Evolutionary conservation across 768 basidiomycete species (phyloP), one percentile per base, ranked within the genome.

Genomic region (Leccinum sublutescens): DNA sequence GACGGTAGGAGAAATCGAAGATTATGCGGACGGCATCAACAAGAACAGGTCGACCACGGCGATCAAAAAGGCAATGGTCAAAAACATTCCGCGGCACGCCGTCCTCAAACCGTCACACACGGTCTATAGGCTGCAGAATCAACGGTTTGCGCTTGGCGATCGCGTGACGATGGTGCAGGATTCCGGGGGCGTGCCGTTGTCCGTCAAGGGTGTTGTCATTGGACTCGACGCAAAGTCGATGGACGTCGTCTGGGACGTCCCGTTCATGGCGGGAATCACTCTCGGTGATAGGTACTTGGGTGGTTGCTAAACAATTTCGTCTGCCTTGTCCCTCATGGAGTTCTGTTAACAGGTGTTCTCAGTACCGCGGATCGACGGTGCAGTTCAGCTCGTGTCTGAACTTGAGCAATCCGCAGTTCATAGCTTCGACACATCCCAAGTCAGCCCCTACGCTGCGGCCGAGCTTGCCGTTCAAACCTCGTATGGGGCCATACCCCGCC

Each of bases 111-210:
- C 97, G 9, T 77, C 87, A 1, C 95, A 98, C 75, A 87, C 94
- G 2, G 80, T 88, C 6, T 94, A 93, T 68, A 88, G 95, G 23
- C 79, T 98, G 8, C 93, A 95, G 69, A 89, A 91, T 56, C 97
- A 98, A 72, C 77, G 75, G 12, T 99, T 98, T 69, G 77, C 80
- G 0, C 80, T 98, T 6, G 96, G 96, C 12, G 96, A 99, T 73
- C 83, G 97, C 11, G 95, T 98, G 38, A 90, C 89, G 17, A 97
- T 96, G 91, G 94, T 98, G 1, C 89, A 92, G 65, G 97, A 98
- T 69, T 88, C 95, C 0, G 95, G 95, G 29, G 86, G 89, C 34
- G 95, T 98, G 0, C 94, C 95, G 2, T 78, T 98, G 14, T 86
- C 87, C 1, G 88, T 87, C 54, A 98, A 96, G 75, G 97, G 97